Evolutionary conservation across 441 rosid genomes (phyloP).

Genomic region (Pelargonium myrrhifolium): DNA sequence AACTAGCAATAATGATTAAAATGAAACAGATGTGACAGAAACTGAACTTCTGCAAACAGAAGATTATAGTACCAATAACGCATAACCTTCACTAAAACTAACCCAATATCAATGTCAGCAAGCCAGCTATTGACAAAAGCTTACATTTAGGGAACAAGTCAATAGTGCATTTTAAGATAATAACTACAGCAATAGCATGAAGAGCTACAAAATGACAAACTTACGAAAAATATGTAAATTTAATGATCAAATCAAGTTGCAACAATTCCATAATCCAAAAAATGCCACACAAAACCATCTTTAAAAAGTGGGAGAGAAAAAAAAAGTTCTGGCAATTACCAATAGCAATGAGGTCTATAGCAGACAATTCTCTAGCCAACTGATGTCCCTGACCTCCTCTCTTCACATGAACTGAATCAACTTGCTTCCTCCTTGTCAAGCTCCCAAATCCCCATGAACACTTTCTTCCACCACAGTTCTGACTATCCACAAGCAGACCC

Average conservation of each 20-base stretch:
- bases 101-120: no score
- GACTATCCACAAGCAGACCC: background rate
- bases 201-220: no score
- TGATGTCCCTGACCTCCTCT: constrained; percentile 33
- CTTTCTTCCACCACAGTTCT: background rate
- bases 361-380: constrained; percentile 69
- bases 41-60: no score
- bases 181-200: no score
- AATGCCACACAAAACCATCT: constrained; percentile 1
- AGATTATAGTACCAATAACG: no score
- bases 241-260: background rate
- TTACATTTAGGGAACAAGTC: no score
- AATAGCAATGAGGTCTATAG: constrained; percentile 76
- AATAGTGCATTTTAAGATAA: no score
- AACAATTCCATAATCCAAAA: background rate
- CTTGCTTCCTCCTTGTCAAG: constrained; percentile 81
- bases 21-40: no score
- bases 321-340: constrained; percentile 32
- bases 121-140: no score
- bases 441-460: constrained; percentile 21
- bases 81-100: no score
- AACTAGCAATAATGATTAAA: no score
- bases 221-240: background rate
- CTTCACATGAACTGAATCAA: constrained; percentile 50
- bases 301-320: background rate